Percentiles rank a stretch among this genome's conserved stretches.
These are phyloP conservation scores for Areca catechu DNA, from an alignment of 176 grass and related monocot species.

Conservation along the genomic window DNA sequence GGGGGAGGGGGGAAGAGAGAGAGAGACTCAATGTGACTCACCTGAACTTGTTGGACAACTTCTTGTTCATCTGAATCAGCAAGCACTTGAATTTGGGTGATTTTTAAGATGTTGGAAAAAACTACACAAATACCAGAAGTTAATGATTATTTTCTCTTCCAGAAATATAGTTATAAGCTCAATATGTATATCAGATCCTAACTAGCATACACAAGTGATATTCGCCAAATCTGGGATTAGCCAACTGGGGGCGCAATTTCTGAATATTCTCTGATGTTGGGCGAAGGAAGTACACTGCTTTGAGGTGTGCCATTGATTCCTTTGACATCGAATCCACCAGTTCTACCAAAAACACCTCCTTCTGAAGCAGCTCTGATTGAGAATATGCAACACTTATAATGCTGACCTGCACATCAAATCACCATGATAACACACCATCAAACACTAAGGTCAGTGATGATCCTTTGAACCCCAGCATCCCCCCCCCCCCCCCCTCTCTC, in stretches of 20 bases:
- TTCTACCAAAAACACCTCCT: conserved; percentile 98
- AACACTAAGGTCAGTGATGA: too few relatives aligned
- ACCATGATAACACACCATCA: too few relatives aligned
- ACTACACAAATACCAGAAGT: conserved; percentile 27
- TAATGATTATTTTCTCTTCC: too few relatives aligned
- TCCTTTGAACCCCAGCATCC: too few relatives aligned
- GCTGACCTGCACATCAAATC: conserved; percentile 42
- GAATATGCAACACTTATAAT: conserved; percentile 95
- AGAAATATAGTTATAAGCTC: neutral
- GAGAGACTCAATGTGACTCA: conserved; percentile 15
- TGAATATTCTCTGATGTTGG: conserved; percentile 79
- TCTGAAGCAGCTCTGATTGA: conserved; percentile 82
- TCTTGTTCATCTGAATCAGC: conserved; percentile 97
- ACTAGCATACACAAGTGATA: conserved; percentile 73
- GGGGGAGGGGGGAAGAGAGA: too few relatives aligned
- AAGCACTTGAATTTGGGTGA: conserved; percentile 89
- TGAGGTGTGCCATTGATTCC: conserved; percentile 86
- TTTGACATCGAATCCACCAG: conserved; percentile 73
- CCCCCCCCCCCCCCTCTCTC: too few relatives aligned
- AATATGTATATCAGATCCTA: neutral
- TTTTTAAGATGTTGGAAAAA: conserved; percentile 96
- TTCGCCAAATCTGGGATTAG: conserved; percentile 72
- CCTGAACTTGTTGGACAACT: conserved; percentile 96
- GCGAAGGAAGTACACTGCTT: conserved; percentile 84
- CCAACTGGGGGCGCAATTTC: conserved; percentile 77